Evolutionary conservation across 2,329 filamentous ascomycete species (phyloP).

Genomic region (Herpomyces periplanetae): DNA sequence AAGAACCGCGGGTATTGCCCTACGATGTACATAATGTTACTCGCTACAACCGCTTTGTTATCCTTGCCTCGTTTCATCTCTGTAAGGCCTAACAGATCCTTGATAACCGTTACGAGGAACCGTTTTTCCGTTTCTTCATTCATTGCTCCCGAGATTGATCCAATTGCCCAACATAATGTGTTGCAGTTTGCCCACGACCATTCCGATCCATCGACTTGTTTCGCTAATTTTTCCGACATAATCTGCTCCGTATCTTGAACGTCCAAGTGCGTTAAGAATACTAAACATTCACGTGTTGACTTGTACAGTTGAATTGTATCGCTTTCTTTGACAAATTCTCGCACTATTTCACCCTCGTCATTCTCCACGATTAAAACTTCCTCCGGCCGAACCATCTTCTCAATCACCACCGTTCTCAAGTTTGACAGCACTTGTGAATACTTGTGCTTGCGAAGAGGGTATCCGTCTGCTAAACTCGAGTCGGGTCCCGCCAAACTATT

Average conservation of each 20-base stretch:
- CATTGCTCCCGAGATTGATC: constrained; percentile 93
- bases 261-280: constrained; percentile 86
- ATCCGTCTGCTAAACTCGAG: constrained; percentile 41
- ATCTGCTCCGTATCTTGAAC: constrained; percentile 91
- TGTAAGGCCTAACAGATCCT: constrained; percentile 74
- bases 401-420: constrained; percentile 86
- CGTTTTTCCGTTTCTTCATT: constrained; percentile 97
- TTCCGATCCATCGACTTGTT: constrained; percentile 72
- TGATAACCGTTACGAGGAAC: constrained; percentile 92
- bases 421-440: constrained; percentile 81
- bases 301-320: constrained; percentile 98
- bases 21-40: constrained; percentile 99
- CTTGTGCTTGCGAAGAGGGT: constrained; percentile 85
- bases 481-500: constrained; percentile 58
- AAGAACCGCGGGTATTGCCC: constrained; percentile 91
- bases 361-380: constrained; percentile 98
- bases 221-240: constrained; percentile 90
- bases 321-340: constrained; percentile 95
- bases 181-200: constrained; percentile 99
- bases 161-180: constrained; percentile 94
- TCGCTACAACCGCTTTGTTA: constrained; percentile 94
- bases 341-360: constrained; percentile 90
- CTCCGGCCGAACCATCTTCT: constrained; percentile 95
- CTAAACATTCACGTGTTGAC: constrained; percentile 79
- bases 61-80: constrained; percentile 99